These are phyloP conservation scores for Phytophthora macrochlamydospora DNA, from an alignment of 352 stramenopile genomes.

Conservation along the genomic window DNA sequence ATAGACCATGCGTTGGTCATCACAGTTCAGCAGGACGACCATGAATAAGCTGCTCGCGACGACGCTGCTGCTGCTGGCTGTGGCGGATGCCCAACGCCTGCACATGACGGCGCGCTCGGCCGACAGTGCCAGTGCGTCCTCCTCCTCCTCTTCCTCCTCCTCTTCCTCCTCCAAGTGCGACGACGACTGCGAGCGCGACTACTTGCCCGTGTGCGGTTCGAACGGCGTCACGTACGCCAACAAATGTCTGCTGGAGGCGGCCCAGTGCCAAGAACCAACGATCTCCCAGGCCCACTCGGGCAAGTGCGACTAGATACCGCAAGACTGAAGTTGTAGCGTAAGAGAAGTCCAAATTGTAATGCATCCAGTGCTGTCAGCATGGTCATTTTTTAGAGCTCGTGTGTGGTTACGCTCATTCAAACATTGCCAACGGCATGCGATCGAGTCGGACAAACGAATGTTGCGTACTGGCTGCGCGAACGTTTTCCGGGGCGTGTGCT, in stretches of 20 bases:
- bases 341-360: neutral
- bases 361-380: too few relatives aligned
- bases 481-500: too few relatives aligned
- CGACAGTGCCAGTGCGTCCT: neutral
- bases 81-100: too few relatives aligned
- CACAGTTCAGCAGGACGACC: neutral
- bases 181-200: slow-evolving; percentile 41
- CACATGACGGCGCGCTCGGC: neutral
- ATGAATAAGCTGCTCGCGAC: neutral
- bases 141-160: too few relatives aligned
- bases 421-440: too few relatives aligned
- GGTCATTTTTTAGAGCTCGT: too few relatives aligned
- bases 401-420: too few relatives aligned
- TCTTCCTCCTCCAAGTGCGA: slow-evolving; percentile 30
- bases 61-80: too few relatives aligned
- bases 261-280: slow-evolving; percentile 34
- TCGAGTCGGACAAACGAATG: too few relatives aligned
- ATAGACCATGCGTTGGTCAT: too few relatives aligned
- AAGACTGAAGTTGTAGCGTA: neutral
- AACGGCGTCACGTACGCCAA: slow-evolving; percentile 65
- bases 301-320: slow-evolving; percentile 29
- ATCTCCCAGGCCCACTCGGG: slow-evolving; percentile 34
- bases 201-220: slow-evolving; percentile 59
- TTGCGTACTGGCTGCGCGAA: too few relatives aligned
- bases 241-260: slow-evolving; percentile 55